phyloP scores from a whole-genome alignment of 345 rosid species.

The Isatis tinctoria region DNA sequence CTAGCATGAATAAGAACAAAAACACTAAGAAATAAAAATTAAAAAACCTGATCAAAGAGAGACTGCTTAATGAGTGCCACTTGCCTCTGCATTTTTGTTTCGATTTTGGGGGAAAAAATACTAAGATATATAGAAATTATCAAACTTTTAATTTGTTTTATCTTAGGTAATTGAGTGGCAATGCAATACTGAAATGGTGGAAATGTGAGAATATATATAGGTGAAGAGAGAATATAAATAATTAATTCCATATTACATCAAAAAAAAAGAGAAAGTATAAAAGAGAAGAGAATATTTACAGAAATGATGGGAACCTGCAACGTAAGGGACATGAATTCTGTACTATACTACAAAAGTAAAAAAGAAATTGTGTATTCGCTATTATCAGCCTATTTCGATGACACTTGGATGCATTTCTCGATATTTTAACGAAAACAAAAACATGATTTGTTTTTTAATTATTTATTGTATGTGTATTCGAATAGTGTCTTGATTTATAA shows the following conservation, averaged over 20 bases:
- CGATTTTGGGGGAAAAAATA: no score
- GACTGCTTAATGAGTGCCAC: conserved; percentile 45
- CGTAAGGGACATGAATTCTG: conserved; percentile 21
- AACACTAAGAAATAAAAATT: neutral
- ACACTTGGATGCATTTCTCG: conserved; percentile 11
- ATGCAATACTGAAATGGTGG: conserved; percentile 29
- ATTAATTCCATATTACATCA: conserved; percentile 4
- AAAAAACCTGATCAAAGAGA: conserved; percentile 68
- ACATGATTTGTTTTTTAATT: neutral
- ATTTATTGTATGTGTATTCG: neutral
- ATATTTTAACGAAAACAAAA: neutral
- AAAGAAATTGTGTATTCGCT: neutral
- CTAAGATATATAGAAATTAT: neutral
- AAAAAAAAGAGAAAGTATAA: conserved; percentile 14
- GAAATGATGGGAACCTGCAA: conserved; percentile 39
- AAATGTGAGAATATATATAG: conserved; percentile 26
- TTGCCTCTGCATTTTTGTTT: conserved; percentile 36
- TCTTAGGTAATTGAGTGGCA: conserved; percentile 5
- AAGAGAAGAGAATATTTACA: conserved; percentile 1
- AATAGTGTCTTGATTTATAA: neutral
- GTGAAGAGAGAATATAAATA: conserved; percentile 7
- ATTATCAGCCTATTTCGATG: conserved; percentile 11
- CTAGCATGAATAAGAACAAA: neutral
- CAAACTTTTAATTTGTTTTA: neutral
- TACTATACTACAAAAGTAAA: neutral